A percentile compares a stretch with the other conserved stretches of the same genome.
Evolutionary conservation across 2,329 filamentous ascomycete genomes (phyloP).

Genomic region (Camillea tinctor): DNA sequence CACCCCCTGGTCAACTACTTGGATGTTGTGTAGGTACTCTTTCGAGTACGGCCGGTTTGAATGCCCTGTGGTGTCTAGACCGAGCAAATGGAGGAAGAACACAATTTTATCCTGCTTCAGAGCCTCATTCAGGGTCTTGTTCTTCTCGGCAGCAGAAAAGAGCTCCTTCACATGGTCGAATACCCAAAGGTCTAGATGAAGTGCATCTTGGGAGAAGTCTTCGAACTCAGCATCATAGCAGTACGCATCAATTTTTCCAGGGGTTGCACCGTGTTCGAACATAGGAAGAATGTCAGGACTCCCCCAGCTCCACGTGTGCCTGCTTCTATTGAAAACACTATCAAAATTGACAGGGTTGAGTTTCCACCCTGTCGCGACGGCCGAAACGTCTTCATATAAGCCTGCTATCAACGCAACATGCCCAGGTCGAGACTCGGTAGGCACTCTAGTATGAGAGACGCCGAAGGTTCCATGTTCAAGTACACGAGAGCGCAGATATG

Average conservation of each 20-base stretch:
- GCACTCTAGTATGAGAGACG: constrained; percentile 93
- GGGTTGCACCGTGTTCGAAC: constrained; percentile 91
- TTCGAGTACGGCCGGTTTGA: constrained; percentile 85
- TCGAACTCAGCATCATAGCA: constrained; percentile 82
- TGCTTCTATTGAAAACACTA: constrained; percentile 95
- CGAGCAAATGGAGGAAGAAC: constrained; percentile 92
- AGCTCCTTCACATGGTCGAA: constrained; percentile 90
- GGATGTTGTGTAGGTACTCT: constrained; percentile 92
- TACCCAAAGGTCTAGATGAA: constrained; percentile 86
- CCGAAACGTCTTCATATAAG: constrained; percentile 95
- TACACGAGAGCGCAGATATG: constrained; percentile 85
- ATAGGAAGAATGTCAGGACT: constrained; percentile 96
- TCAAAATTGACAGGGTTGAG: constrained; percentile 98
- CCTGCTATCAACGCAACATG: constrained; percentile 97
- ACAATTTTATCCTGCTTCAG: constrained; percentile 83
- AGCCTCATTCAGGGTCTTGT: constrained; percentile 69
- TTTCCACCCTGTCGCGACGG: constrained; percentile 97
- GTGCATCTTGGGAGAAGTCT: constrained; percentile 83
- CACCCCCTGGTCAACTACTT: constrained; percentile 89
- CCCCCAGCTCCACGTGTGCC: constrained; percentile 99
- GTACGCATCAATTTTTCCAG: constrained; percentile 82
- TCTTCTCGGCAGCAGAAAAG: constrained; percentile 76
- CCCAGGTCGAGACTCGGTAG: constrained; percentile 92
- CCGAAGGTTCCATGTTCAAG: constrained; percentile 92
- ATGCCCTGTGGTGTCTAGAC: constrained; percentile 89